Percentiles rank a stretch among this genome's conserved stretches.
phyloP scores from a whole-genome alignment of 495 filamentous ascomycete genomes.

The Alectoria sarmentosa region DNA sequence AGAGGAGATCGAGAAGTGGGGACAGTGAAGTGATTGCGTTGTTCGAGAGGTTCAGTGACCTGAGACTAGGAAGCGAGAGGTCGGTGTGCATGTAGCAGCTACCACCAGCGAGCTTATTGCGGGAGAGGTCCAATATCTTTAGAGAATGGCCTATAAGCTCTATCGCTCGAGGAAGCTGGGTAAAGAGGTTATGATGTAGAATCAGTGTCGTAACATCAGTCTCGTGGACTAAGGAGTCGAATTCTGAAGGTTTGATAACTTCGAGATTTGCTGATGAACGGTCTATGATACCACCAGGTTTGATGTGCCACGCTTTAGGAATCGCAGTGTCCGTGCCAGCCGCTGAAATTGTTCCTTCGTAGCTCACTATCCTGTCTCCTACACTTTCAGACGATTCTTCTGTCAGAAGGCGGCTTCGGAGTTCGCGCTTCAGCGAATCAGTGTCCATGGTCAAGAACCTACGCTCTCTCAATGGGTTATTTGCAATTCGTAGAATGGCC shows the following conservation, averaged over 20 bases:
- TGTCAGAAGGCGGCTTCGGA: conserved; percentile 63
- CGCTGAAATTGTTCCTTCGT: conserved; percentile 35
- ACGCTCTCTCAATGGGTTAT: conserved; percentile 82
- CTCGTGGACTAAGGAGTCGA: conserved; percentile 37
- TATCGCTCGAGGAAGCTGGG: conserved; percentile 59
- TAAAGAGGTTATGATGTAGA: conserved; percentile 70
- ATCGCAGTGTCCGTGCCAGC: conserved; percentile 1
- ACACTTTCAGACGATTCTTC: conserved; percentile 35
- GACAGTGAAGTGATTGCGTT: conserved; percentile 61
- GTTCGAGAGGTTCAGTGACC: conserved; percentile 62
- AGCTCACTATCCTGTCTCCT: conserved; percentile 27
- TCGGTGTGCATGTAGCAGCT: conserved; percentile 51
- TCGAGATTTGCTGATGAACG: conserved; percentile 57
- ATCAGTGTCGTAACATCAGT: conserved; percentile 51
- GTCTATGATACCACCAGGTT: conserved; percentile 65
- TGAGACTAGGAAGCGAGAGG: conserved; percentile 64
- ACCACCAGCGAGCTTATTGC: conserved; percentile 63
- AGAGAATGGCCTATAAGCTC: conserved; percentile 60
- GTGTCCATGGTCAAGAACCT: conserved; percentile 74
- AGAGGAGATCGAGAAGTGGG: conserved; percentile 54
- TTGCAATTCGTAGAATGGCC: conserved; percentile 62
- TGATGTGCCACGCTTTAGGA: conserved; percentile 49
- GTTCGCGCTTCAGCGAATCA: conserved; percentile 71
- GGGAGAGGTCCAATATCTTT: conserved; percentile 67
- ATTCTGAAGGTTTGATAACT: conserved; percentile 37